A percentile compares a stretch with the other conserved stretches of the same genome.
phyloP scores from a whole-genome alignment of 2,329 filamentous ascomycete species.

The Trichoderma atroviride region DNA sequence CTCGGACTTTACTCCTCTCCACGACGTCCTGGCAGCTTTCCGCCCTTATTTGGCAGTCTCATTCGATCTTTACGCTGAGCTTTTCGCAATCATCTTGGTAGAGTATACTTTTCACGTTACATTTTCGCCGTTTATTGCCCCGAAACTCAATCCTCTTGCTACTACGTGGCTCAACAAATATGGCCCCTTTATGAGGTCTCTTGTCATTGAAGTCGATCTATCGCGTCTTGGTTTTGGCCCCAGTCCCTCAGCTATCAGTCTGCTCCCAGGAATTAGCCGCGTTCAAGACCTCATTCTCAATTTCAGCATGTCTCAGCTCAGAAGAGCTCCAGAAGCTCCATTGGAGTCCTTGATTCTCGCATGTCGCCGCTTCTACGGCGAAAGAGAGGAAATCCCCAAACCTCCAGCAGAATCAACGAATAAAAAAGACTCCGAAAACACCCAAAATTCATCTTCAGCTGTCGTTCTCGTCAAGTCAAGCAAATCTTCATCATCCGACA shows the following conservation, averaged over 20 bases:
- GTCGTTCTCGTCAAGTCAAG: background rate
- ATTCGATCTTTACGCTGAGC: slow-evolving; percentile 42
- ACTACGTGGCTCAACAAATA: slow-evolving; percentile 42
- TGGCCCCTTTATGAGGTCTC: slow-evolving; percentile 40
- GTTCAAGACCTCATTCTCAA: slow-evolving; percentile 35
- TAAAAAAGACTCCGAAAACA: background rate
- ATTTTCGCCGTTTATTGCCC: slow-evolving; percentile 43
- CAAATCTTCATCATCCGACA: background rate
- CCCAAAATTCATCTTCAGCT: background rate
- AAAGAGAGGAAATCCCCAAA: slow-evolving; percentile 16
- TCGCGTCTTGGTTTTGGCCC: slow-evolving; percentile 42
- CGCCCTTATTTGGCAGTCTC: slow-evolving; percentile 37
- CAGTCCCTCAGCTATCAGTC: slow-evolving; percentile 29
- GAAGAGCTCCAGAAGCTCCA: slow-evolving; percentile 30
- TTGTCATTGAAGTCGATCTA: slow-evolving; percentile 48
- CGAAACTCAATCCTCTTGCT: slow-evolving; percentile 39
- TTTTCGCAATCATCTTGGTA: slow-evolving; percentile 42
- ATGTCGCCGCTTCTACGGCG: slow-evolving; percentile 41
- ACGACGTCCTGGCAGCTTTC: slow-evolving; percentile 33
- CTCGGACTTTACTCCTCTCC: slow-evolving; percentile 39
- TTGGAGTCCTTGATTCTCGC: slow-evolving; percentile 40
- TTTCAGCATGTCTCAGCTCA: slow-evolving; percentile 37
- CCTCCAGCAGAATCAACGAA: background rate
- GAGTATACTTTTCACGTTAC: slow-evolving; percentile 43
- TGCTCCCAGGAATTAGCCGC: slow-evolving; percentile 34